Percentiles rank a stretch among this genome's conserved stretches.
These are phyloP conservation scores for Monilinia fructigena DNA, from an alignment of 2,329 filamentous ascomycete genomes.

Conservation along the genomic window DNA sequence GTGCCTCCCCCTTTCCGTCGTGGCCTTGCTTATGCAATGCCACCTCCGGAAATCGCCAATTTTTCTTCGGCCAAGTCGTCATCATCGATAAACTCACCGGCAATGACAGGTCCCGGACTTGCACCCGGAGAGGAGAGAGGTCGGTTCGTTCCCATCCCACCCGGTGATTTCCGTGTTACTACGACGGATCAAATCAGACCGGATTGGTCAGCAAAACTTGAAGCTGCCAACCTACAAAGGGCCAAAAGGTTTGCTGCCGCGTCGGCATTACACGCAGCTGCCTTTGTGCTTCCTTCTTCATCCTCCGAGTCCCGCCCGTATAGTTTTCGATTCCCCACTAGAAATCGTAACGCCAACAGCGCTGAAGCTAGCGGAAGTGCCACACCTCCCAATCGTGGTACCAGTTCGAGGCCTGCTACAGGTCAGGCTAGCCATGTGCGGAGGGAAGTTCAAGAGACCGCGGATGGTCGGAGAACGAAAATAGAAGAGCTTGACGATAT, in stretches of 20 bases:
- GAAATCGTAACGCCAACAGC: slow-evolving; percentile 36
- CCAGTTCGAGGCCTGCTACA: slow-evolving; percentile 32
- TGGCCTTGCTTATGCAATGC: slow-evolving; percentile 69
- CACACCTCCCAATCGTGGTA: slow-evolving; percentile 34
- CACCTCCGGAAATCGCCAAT: slow-evolving; percentile 51
- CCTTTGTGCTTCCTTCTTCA: slow-evolving; percentile 66
- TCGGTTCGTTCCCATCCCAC: slow-evolving; percentile 71
- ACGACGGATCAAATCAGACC: slow-evolving; percentile 90
- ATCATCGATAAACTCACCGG: slow-evolving; percentile 67
- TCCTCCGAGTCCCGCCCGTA: slow-evolving; percentile 37
- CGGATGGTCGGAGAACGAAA: slow-evolving; percentile 49
- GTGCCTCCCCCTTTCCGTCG: slow-evolving; percentile 83
- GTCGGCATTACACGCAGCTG: slow-evolving; percentile 52
- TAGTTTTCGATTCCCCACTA: slow-evolving; percentile 38
- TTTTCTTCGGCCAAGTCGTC: slow-evolving; percentile 77
- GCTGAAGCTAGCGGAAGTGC: slow-evolving; percentile 38
- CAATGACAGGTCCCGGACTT: slow-evolving; percentile 33
- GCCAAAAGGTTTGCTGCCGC: slow-evolving; percentile 86
- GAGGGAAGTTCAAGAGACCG: slow-evolving; percentile 40
- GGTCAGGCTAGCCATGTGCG: slow-evolving; percentile 35
- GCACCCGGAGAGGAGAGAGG: slow-evolving; percentile 44
- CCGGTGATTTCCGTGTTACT: slow-evolving; percentile 79
- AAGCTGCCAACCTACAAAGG: slow-evolving; percentile 79
- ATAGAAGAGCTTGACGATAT: slow-evolving; percentile 92
- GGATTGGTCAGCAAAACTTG: slow-evolving; percentile 90